Base-by-base conservation (phyloP, 768 basidiomycete species). In the Naematelia encephala region DNA sequence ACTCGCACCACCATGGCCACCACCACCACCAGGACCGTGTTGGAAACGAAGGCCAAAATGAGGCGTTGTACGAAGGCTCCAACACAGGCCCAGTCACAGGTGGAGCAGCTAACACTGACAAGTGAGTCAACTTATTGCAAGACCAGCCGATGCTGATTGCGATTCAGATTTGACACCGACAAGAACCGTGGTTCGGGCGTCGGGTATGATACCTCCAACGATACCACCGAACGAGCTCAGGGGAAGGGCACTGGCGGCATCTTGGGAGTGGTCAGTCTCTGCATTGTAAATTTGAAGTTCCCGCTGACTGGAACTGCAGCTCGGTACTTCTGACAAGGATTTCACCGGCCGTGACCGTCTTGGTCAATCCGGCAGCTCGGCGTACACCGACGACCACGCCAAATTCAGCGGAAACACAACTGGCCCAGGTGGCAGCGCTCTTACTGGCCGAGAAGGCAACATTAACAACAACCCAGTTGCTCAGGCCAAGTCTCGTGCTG, bases 401-500 rank as follows among this genome's bases (percentile, higher is more conserved):
- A 50, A 43, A 27, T 68, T 61, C 66, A 47, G 67, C 51, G 51
- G 53, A 30, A 70, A 70, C 69, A 62, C 58, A 26, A 52, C 60
- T 21, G 69, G 66, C 16, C 66, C 67, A 16, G 58, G 53, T 11
- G 66, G 64, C 34, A 61, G 66, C 53, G 71, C 71, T 25, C 43
- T 73, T 28, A 73, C 71, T 25, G 71, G 71, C 43, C 66, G 71
- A 57, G 71, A 73, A 51, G 71, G 71, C 29, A 62, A 45, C 27
- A 43, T 56, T 49, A 43, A 45, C 10, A 59, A 59, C 21, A 69
- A 69, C 68, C 68, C 68, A n/a, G 62, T 73, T 26, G 66, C 63
- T n/a, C 57, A 62, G 59, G 61, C 59, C 47, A 51, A 66, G 28
- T 39, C 34, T 39, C 34, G 34, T 16, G 8, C 34, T 16, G 34